phyloP scores from a whole-genome alignment of 768 basidiomycete genomes.

The Lactarius hengduanensis region DNA sequence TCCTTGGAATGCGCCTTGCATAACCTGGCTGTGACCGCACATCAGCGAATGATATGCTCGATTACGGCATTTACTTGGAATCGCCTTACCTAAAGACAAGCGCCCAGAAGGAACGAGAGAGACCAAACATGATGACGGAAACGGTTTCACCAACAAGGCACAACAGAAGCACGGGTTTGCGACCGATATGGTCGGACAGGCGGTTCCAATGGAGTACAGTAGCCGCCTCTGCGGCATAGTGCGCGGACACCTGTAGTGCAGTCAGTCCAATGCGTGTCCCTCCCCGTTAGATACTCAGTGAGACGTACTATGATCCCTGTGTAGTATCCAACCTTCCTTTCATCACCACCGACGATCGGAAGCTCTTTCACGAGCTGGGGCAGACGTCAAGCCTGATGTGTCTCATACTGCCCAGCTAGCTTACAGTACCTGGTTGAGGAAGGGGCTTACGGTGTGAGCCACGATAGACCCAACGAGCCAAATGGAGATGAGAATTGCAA shows the following conservation, averaged over 20 bases:
- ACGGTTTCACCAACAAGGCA: not conserved
- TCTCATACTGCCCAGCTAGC: not conserved
- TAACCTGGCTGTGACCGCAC: not conserved
- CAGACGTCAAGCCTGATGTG: not conserved
- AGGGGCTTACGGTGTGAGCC: not conserved
- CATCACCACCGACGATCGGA: not conserved
- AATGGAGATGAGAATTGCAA: not conserved
- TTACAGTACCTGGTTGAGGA: not conserved
- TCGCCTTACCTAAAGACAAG: not conserved
- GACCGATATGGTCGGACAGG: not conserved
- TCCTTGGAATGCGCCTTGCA: not conserved
- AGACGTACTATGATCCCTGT: not conserved
- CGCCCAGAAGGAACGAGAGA: not conserved
- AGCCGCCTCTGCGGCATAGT: not conserved
- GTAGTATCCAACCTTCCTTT: not conserved
- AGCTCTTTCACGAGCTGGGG: not conserved
- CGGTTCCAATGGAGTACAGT: not conserved
- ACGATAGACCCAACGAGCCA: not conserved
- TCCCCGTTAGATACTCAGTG: not conserved
- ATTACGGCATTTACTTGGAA: not conserved
- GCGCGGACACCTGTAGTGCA: not conserved
- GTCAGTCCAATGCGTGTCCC: not conserved
- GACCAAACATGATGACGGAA: not conserved
- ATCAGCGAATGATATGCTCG: not conserved
- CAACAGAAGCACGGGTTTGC: not conserved